Evolutionary conservation across 331 rosid species (phyloP).

Genomic region (Cucumis variabilis): DNA sequence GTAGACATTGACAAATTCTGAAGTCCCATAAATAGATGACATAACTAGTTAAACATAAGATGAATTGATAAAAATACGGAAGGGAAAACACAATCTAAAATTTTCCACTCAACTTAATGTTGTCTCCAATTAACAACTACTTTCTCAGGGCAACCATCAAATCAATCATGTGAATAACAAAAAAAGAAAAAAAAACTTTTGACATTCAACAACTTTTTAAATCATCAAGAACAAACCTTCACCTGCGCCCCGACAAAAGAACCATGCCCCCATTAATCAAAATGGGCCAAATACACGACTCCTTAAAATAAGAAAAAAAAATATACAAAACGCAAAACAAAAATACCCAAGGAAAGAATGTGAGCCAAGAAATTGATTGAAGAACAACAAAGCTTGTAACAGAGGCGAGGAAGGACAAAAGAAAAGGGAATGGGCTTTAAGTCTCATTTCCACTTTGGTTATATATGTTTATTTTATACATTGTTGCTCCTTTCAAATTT

Average conservation of each 20-base stretch:
- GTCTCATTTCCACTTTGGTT: too few relatives aligned
- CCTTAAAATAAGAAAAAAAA: neutral
- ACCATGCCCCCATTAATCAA: neutral
- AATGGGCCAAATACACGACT: neutral
- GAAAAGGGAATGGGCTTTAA: too few relatives aligned
- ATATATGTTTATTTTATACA: too few relatives aligned
- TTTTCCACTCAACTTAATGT: neutral
- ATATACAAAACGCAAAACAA: neutral
- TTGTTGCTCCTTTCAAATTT: too few relatives aligned
- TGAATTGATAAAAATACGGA: neutral
- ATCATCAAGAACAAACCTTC: neutral
- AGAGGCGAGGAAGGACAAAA: neutral
- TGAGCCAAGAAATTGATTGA: neutral
- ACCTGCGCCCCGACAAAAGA: slow-evolving; percentile 10
- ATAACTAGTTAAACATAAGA: neutral
- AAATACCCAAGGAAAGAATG: neutral
- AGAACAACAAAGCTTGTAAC: neutral
- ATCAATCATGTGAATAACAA: neutral
- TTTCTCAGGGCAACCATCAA: neutral
- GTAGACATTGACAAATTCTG: neutral
- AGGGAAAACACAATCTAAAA: neutral
- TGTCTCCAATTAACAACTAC: neutral
- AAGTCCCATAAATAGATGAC: neutral
- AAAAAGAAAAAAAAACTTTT: neutral
- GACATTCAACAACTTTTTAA: neutral